Evolutionary conservation across 1,284 basidiomycete genomes (phyloP), one percentile per base, ranked within the genome.

Genomic region (Trichosporon sp.): DNA sequence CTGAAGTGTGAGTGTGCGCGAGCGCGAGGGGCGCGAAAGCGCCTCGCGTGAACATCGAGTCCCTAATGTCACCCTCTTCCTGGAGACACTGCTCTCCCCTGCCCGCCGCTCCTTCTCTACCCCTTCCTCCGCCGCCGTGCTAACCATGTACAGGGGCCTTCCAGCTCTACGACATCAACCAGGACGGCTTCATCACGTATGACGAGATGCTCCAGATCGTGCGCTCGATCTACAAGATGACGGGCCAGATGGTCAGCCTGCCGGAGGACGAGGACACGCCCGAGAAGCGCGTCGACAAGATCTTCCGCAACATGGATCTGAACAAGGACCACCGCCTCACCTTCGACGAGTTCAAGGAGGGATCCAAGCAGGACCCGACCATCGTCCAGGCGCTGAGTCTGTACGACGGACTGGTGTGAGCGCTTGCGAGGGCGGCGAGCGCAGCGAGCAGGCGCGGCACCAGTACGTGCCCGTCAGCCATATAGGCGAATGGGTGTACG

Each of bases 161-260:
- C 90, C 95, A 99, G 85, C 87, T 99, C 65, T 99, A 99, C 84
- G 97, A 99, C 83, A 98, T 99, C 80, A 94, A 99, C 86, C 93
- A 93, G 76, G 96, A 98, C 81, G 96, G 96, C 2, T 92, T 88
- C 78, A 98, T 98, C 85, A 96, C 96, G 59, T 97, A 98, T 84
- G 91, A 96, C 78, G 97, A 99, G 86, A 99, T 99, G 95, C 90
- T 98, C 59, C 90, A 93, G 86, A 97, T 98, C 80, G 96, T 98
- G 4, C 89, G 91, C 78, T 91, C 93, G 68, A 98, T 98, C 86
- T 98, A 98, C 88, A 96, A 96, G 88, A 97, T 97, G 95, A 96
- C 95, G 3, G 96, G 97, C 12, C 92, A 97, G 84, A 98, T 99
- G 96, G 96, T 99, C 78, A 96, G 96, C 83, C 89, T 99, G 32